Base-by-base conservation (phyloP, 1,284 basidiomycete genomes). In the Salmacisia buchloeana region DNA sequence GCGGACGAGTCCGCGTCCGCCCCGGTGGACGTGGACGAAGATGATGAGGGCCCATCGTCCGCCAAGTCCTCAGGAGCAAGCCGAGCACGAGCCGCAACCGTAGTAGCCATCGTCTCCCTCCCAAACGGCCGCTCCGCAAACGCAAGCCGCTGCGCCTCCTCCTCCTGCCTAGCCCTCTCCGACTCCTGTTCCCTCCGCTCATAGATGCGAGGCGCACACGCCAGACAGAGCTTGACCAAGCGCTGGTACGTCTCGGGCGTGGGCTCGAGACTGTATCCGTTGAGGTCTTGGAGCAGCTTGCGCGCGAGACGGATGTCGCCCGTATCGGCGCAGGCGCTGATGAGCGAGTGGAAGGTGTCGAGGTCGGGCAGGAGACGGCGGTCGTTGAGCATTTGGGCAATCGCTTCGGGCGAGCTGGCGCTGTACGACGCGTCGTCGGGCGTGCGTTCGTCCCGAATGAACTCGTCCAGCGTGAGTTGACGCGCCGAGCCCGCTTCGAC, bases 191-290 rank as follows among this genome's bases (percentile, higher is more conserved):
- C 12, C 21, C 15, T 27, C 23, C 15, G 25, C 49, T 33, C 27
- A 31, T 54, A 54, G 12, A 54, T 31, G 27, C n/a, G 49, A 18
- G 49, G 49, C 15, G 49, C 49, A 34, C 49, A 54, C 6, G 49
- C 49, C 27, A 54, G 29, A 54, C 49, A 54, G 15, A 54, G 49
- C 49, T 54, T 54, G 49, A 54, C 29, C 13, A 54, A n/a, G 12
- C 49, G 49, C 49, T 54, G 49, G 29, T 54, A 54, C 27, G 49
- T 54, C 27, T 33, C 29, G 13, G 49, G 29, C 29, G 49, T 54
- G 25, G 49, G 49, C 15, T 54, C 49, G 12, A 54, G 49, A 13
- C 27, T 54, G 29, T 54, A 54, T 12, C 49, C 49, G 49, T 54
- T 54, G 25, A 54, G 27, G 15, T 54, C 49, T 33, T 54, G 49